Evolutionary conservation across 306 rosid genomes (phyloP), one percentile per base, ranked within the genome.

Genomic region (Quercus bicolor): DNA sequence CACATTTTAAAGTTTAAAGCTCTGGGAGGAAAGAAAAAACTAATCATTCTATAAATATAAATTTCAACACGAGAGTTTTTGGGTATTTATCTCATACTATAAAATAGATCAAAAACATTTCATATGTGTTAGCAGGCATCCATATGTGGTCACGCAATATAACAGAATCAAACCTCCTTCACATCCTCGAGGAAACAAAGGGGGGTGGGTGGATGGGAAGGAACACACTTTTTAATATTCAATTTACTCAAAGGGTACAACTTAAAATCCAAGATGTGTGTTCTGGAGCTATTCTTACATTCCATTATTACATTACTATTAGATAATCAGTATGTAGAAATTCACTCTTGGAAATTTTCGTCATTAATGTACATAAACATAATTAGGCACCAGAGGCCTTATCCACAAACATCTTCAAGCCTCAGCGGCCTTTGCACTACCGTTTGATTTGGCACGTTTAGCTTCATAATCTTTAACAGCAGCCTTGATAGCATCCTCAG

Each of bases 401-500:
- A 11, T 48, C 53, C n/a, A 45, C 2, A 40, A 71, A 61, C 51
- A 68, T 61, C 31, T 66, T 91, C 85, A 89, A 40, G 87, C 89
- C 48, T 75, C 56, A 6, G 84, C 75, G 21, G 81, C 78, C 75
- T 85, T 84, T 75, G 85, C 55, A 37, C 54, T 40, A 24, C 80
- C 78, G 14, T 48, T 20, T 29, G 83, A 11, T 5, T 90, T 80
- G 57, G 82, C 74, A 45, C 83, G 91, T 80, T 88, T 96, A 12
- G 89, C 66, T 79, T 89, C 93, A 56, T 93, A 96, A 78, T 96
- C 98, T 87, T 96, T 93, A 68, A 96, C 91, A 55, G 99, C 99
- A 55, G 99, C 98, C 86, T 96, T 96, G 77, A 96, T 96, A 5
- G 99, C 99, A 81, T 96, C 99, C 89, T 96, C 99, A 16, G 99